Evolutionary conservation across 371 early-diverging fungal species (phyloP).

Genomic region (Chytridium lagenaria): DNA sequence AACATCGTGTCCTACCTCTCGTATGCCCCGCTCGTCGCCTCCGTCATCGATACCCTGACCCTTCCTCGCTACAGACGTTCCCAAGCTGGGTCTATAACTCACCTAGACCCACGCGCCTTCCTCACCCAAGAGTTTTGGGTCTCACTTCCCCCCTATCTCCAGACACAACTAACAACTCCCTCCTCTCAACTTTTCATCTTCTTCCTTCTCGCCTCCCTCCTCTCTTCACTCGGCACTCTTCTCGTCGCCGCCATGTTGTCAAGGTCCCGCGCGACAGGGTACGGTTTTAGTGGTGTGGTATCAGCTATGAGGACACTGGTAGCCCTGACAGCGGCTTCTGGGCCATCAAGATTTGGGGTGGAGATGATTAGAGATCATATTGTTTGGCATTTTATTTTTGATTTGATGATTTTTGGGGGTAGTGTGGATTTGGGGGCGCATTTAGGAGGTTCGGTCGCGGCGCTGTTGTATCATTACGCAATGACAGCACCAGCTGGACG

Average conservation of each 20-base stretch:
- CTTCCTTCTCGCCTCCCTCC: background rate
- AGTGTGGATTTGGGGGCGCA: slow-evolving; percentile 11
- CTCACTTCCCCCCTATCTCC: background rate
- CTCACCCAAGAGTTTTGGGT: no score
- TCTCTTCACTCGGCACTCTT: slow-evolving; percentile 17
- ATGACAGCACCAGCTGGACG: no score
- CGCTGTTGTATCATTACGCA: slow-evolving; percentile 22
- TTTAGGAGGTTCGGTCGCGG: slow-evolving; percentile 12
- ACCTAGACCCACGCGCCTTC: no score
- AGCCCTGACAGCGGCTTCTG: background rate
- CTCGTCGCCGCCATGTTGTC: slow-evolving; percentile 16
- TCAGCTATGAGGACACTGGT: slow-evolving; percentile 18
- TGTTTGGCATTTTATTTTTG: slow-evolving; percentile 17
- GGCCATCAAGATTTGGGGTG: background rate
- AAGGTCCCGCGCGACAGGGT: background rate
- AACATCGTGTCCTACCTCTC: slow-evolving; percentile 12
- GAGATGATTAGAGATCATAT: slow-evolving; percentile 22
- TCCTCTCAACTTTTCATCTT: background rate
- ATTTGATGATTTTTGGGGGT: slow-evolving; percentile 12
- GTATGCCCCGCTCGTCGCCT: slow-evolving; percentile 12
- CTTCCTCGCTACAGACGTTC: background rate
- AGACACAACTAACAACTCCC: background rate
- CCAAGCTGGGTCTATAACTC: background rate
- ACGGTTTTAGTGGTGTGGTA: slow-evolving; percentile 7
- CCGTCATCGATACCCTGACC: background rate